phyloP scores from a whole-genome alignment of 176 grass and related monocot species.

The Tillandsia fasciculata region DNA sequence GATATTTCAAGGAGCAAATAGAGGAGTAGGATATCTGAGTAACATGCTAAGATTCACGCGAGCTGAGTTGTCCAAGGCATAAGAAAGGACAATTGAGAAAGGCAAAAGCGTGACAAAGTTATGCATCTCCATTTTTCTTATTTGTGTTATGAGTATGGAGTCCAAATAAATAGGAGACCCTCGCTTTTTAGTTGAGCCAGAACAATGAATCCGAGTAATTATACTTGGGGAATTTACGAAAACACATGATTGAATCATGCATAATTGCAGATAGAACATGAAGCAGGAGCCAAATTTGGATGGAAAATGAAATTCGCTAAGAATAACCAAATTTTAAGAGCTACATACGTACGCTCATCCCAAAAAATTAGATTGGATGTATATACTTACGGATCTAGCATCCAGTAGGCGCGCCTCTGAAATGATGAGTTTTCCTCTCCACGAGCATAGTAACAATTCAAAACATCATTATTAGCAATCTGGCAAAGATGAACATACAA shows the following conservation, averaged over 20 bases:
- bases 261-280: too few relatives aligned
- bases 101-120: too few relatives aligned
- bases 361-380: constrained; percentile 1
- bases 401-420: constrained; percentile 83
- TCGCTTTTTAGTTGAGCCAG: too few relatives aligned
- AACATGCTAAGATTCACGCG: neutral
- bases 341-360: neutral
- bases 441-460: constrained; percentile 76
- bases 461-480: constrained; percentile 56
- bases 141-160: too few relatives aligned
- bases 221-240: too few relatives aligned
- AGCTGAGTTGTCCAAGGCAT: too few relatives aligned
- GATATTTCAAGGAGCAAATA: neutral
- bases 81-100: too few relatives aligned
- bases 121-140: too few relatives aligned
- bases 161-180: too few relatives aligned
- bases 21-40: neutral
- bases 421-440: constrained; percentile 45
- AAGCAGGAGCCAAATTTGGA: too few relatives aligned
- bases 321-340: neutral
- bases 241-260: too few relatives aligned
- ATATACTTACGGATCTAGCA: constrained; percentile 81
- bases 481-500: constrained; percentile 22
- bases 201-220: too few relatives aligned
- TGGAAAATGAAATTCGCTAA: neutral